phyloP scores from a whole-genome alignment of 2,329 filamentous ascomycete species.

The Paecilomyces niveus region DNA sequence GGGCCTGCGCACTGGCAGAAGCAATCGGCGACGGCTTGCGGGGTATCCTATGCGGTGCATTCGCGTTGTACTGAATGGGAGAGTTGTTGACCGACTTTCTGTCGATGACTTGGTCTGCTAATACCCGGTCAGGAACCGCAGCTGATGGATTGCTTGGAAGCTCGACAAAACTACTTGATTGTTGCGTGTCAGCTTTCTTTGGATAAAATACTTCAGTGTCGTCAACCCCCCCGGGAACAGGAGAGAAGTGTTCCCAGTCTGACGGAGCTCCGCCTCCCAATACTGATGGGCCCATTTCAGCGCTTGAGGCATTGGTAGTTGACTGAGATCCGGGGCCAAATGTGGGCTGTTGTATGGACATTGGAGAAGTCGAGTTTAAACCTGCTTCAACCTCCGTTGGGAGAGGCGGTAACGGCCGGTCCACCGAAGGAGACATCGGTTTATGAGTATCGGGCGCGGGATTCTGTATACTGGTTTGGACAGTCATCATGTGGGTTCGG shows the following conservation, averaged over 20 bases:
- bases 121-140: too few relatives aligned
- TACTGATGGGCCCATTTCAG: conserved; percentile 24
- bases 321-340: conserved; percentile 2
- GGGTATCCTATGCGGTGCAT: neutral
- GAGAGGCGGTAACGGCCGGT: conserved; percentile 6
- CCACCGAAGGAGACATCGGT: conserved; percentile 8
- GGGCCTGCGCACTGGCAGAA: neutral
- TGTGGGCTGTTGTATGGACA: conserved; percentile 5
- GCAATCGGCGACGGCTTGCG: conserved; percentile 1
- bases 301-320: conserved; percentile 7
- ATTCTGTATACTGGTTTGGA: neutral
- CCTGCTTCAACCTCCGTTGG: conserved; percentile 5
- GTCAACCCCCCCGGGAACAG: conserved; percentile 29
- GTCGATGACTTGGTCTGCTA: too few relatives aligned
- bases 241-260: conserved; percentile 41
- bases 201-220: conserved; percentile 21
- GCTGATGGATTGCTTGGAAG: neutral
- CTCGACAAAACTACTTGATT: neutral
- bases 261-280: conserved; percentile 38
- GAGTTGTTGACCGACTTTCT: neutral
- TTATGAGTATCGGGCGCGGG: conserved; percentile 2
- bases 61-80: neutral
- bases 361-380: conserved; percentile 12
- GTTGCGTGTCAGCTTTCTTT: neutral
- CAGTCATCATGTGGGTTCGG: neutral